Evolutionary conservation across 352 stramenopile species (phyloP), one percentile per base, ranked within the genome.

Genomic region (Phytophthora rubi): DNA sequence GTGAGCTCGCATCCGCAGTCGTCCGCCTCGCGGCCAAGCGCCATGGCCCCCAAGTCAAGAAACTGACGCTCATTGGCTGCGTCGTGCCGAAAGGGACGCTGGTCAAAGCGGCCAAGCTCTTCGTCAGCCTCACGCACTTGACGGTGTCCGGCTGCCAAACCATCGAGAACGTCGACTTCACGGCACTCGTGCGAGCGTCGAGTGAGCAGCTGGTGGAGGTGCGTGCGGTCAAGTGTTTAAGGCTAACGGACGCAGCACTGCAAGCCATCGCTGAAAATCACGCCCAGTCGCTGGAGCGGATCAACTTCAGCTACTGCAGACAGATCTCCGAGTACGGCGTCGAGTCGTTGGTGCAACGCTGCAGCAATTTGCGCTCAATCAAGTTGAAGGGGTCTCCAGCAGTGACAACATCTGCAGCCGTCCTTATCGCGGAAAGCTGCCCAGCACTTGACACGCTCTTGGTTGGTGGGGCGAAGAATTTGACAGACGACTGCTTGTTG

Each of bases 231-330:
- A 84, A 84, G 51, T 92, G 84, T 51, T 70, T 86, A 32, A 58
- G 82, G 58, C 76, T 90, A 15, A 87, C 83, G 12, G 74, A 90
- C 49, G 51, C 32, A 8, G 48, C 78, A 6, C 67, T 91, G 4
- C n/a, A 62, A 15, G 64, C 53, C 6, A 63, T 81, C 0, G 69
- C 66, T 18, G 15, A 53, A 4, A 53, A 61, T 45, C 80, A 90
- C 42, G 74, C 64, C 0, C 47, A 78, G 65, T 80, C 70, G 33
- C 62, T 90, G 5, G 21, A 81, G 30, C 68, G 68, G 16, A 62
- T 91, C 47, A 81, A 90, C 54, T 85, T 91, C 23, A 91, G 83
- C 47, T 74, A 89, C 60, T 90, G 82, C 61, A 75, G 83, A 53
- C 72, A 88, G 13, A 69, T 91, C 42, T 83, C 83, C 4, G 67